Evolutionary conservation across 192 early-diverging fungal species (phyloP).

Genomic region (Ambispora gerdemannii): DNA sequence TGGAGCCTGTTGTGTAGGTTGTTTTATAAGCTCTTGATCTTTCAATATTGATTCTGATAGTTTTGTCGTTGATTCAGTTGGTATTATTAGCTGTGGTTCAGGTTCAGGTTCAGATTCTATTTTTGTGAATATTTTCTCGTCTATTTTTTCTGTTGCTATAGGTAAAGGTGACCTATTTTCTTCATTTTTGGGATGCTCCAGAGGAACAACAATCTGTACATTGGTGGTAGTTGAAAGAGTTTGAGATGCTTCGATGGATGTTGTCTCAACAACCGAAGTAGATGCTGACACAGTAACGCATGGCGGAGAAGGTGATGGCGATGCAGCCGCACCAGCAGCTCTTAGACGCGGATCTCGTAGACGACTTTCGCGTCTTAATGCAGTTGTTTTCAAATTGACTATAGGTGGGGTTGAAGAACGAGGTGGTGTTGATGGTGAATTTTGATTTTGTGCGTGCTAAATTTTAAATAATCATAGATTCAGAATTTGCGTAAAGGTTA

Average conservation of each 20-base stretch:
- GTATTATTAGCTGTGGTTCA: not conserved
- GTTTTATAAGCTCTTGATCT: not conserved
- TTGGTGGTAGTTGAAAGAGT: not conserved
- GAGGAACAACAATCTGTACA: too few relatives aligned
- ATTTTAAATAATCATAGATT: not conserved
- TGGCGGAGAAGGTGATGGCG: too few relatives aligned
- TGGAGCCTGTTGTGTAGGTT: not conserved
- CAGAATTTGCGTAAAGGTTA: too few relatives aligned
- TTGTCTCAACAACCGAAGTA: not conserved
- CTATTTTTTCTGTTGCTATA: too few relatives aligned
- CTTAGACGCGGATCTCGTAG: not conserved
- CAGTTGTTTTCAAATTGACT: not conserved
- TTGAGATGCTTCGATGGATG: not conserved
- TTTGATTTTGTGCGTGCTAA: not conserved
- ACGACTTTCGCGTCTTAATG: not conserved
- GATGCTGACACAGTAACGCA: too few relatives aligned
- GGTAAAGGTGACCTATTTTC: too few relatives aligned
- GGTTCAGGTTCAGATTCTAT: not conserved
- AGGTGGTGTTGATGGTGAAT: conserved; percentile 2
- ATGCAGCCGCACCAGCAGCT: not conserved
- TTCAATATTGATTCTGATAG: too few relatives aligned
- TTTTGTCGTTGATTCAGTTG: not conserved
- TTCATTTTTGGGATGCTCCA: too few relatives aligned
- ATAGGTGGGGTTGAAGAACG: too few relatives aligned
- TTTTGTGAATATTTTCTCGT: too few relatives aligned